Conservation (phyloP, 805 yeast genomes). For the Sugiyamaella chiloensis region DNA sequence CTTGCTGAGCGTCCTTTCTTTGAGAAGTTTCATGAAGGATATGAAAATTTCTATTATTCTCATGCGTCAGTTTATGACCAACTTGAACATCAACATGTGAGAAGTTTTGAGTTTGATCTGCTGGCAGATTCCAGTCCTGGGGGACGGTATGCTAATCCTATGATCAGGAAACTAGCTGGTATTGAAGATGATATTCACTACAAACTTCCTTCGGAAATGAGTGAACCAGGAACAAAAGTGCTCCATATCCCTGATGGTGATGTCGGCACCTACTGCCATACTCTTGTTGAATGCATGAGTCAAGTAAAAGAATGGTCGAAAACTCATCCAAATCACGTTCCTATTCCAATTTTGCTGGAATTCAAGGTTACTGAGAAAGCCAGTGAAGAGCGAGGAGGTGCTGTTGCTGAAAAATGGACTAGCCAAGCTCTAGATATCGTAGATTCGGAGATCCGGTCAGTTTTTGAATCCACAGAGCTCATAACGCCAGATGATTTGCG, state of each 20-base stretch:
- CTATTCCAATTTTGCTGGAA: not conserved
- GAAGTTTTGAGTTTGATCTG: conserved; percentile 1
- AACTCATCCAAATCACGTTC: not conserved
- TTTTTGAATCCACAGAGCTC: not conserved
- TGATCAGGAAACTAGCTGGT: not conserved
- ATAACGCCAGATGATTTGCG: not conserved
- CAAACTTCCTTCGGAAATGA: not conserved
- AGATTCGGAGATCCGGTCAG: conserved; percentile 1
- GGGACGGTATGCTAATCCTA: not conserved
- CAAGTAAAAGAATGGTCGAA: conserved; percentile 1
- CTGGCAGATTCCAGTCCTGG: not conserved
- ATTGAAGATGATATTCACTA: not conserved
- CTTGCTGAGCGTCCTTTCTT: not conserved
- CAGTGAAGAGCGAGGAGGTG: not conserved
- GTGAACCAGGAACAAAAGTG: not conserved
- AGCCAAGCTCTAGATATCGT: not conserved
- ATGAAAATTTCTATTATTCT: not conserved
- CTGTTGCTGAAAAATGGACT: not conserved
- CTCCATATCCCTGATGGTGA: not conserved
- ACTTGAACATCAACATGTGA: not conserved
- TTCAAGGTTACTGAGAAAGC: not conserved
- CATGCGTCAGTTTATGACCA: not conserved
- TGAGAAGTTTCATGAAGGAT: not conserved
- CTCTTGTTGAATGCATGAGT: not conserved
- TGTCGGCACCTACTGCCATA: not conserved